Base-by-base conservation (phyloP, 306 rosid genomes). In the Cicer bijugum region DNA sequence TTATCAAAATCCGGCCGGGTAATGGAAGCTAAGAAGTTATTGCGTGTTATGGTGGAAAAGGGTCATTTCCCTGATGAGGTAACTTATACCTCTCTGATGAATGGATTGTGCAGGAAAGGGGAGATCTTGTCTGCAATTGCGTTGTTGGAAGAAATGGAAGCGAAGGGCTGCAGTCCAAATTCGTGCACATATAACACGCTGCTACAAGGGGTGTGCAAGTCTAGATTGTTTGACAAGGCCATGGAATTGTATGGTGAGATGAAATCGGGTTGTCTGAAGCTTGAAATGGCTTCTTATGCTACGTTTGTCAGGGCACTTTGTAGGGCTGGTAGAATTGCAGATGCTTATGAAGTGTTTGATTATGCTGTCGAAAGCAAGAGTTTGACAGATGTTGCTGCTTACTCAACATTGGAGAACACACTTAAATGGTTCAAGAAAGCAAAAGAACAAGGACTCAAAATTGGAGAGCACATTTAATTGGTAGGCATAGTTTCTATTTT, bases 271-370 rank as follows among this genome's bases (percentile, higher is more conserved):
- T 80, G 81, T 66, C 23, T 89, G 89, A 85, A 86, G 88, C 88
- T 94, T 74, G 96, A 94, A n/a, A 79, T 89, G 1, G 91, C 89
- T 45, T 85, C 93, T 44, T 94, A 94, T 84, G 89, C 89, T 58
- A 85, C 97, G 4, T 78, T 91, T 57, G 85, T 94, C 63, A 80
- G 99, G 88, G 75, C 82, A 2, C 86, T 94, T 17, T 91, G 99
- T 66, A 89, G 95, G 82, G 81, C 80, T 4, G 90, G 89, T n/a
- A 87, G 89, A 83, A 45, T 88, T 63, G 96, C 96, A 0, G 96
- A 89, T 63, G 97, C 96, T n/a, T 91, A 85, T 80, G 89, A 85
- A 82, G 97, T 88, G 65, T 94, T 91, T 77, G 97, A 94, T 84
- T 94, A 87, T 83, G 96, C 96, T 9, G 82, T 94, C 66, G 86